A percentile compares a stretch with the other conserved stretches of the same genome.
Evolutionary conservation across 1,284 basidiomycete species (phyloP).

Genomic region (Coniferiporia sulphurascens): DNA sequence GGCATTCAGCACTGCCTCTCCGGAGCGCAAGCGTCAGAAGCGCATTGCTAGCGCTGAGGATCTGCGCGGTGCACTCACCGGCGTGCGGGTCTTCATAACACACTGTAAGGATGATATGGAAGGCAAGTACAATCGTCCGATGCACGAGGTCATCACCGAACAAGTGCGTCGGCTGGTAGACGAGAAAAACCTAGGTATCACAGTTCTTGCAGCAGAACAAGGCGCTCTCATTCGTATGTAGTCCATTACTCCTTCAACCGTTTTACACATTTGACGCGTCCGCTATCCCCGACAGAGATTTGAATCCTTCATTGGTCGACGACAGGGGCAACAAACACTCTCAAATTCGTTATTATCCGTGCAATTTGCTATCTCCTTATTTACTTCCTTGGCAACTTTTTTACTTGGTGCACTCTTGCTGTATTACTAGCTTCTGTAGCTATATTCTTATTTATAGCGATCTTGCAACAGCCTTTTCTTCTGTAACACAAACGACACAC

Average conservation of each 20-base stretch:
- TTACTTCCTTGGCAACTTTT: background rate
- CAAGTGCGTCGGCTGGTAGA: slow-evolving; percentile 57
- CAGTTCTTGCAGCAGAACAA: slow-evolving; percentile 61
- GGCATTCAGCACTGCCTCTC: slow-evolving; percentile 5
- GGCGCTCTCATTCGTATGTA: slow-evolving; percentile 70
- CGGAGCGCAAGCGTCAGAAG: slow-evolving; percentile 41
- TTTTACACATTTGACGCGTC: background rate
- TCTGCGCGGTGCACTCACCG: slow-evolving; percentile 47
- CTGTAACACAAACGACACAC: background rate
- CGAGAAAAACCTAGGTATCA: slow-evolving; percentile 52
- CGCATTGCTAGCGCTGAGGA: slow-evolving; percentile 30
- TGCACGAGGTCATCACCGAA: slow-evolving; percentile 52
- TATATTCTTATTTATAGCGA: background rate
- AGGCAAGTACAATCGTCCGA: slow-evolving; percentile 34
- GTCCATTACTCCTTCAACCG: background rate
- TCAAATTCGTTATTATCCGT: background rate
- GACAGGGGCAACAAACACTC: background rate
- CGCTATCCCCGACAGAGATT: background rate
- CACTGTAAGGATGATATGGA: slow-evolving; percentile 75
- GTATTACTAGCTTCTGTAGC: slow-evolving; percentile 12
- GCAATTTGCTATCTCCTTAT: background rate
- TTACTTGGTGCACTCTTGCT: background rate
- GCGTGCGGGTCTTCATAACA: slow-evolving; percentile 64
- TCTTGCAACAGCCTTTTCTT: background rate
- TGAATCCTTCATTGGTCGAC: background rate